Evolutionary conservation across 2,329 filamentous ascomycete species (phyloP).

Genomic region (Pseudogymnoascus sp.): DNA sequence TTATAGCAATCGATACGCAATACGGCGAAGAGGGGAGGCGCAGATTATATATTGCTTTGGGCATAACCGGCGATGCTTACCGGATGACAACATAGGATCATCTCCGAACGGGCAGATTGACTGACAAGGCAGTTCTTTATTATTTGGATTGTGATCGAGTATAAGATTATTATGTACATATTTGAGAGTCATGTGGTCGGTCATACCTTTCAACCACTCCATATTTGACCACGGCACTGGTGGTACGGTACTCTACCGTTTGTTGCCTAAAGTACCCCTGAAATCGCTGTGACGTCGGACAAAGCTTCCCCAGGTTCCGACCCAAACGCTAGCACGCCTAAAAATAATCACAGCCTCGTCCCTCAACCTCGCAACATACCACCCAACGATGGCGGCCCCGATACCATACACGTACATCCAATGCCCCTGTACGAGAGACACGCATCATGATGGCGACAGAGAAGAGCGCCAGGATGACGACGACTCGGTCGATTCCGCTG

Average conservation of each 20-base stretch:
- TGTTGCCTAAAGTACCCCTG: not conserved
- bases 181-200: too few relatives aligned
- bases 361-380: conserved; percentile 9
- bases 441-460: conserved; percentile 19
- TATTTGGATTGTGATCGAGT: too few relatives aligned
- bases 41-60: not conserved
- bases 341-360: conserved; percentile 5
- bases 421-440: conserved; percentile 53
- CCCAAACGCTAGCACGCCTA: not conserved
- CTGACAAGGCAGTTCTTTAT: not conserved
- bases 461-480: conserved; percentile 26
- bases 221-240: too few relatives aligned
- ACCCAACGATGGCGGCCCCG: conserved; percentile 39
- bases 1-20: not conserved
- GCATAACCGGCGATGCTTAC: not conserved
- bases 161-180: too few relatives aligned
- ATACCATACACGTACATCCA: conserved; percentile 59
- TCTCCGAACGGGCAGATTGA: not conserved
- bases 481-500: conserved; percentile 17
- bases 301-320: not conserved
- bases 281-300: not conserved
- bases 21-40: not conserved
- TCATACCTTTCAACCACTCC: too few relatives aligned
- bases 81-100: not conserved
- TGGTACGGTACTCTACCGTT: too few relatives aligned